These are phyloP conservation scores for Phylloporus arenicola DNA, from an alignment of 768 basidiomycete species.

Conservation along the genomic window DNA sequence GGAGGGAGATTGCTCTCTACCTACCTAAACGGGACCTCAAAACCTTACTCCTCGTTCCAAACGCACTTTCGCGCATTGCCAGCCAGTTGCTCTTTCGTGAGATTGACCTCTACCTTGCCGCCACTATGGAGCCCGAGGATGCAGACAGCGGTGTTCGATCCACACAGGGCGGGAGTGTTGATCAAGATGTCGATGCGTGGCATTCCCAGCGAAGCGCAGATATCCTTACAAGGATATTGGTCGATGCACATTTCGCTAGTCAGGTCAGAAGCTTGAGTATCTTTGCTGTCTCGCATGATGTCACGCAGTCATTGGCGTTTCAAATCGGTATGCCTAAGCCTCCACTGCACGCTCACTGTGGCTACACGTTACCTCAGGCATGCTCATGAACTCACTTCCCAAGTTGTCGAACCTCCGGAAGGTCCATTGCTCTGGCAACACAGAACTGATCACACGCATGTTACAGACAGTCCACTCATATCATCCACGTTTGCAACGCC, in stretches of 20 bases:
- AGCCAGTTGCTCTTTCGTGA: constrained; percentile 61
- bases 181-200: constrained; percentile 39
- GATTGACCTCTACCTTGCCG: constrained; percentile 58
- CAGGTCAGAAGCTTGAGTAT: constrained; percentile 55
- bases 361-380: constrained; percentile 36
- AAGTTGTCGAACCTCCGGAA: constrained; percentile 55
- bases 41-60: constrained; percentile 57
- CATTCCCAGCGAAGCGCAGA: constrained; percentile 62
- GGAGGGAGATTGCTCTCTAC: constrained; percentile 61
- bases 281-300: constrained; percentile 47
- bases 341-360: not conserved
- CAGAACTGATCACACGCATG: constrained; percentile 48
- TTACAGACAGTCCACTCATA: constrained; percentile 47
- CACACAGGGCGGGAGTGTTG: constrained; percentile 1
- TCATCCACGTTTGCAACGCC: constrained; percentile 48
- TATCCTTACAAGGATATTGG: constrained; percentile 61
- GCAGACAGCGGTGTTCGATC: constrained; percentile 14
- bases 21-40: constrained; percentile 63
- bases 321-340: constrained; percentile 46
- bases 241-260: constrained; percentile 53
- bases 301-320: constrained; percentile 51
- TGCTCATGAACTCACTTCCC: constrained; percentile 65
- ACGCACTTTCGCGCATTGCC: constrained; percentile 62
- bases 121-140: constrained; percentile 23
- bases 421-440: constrained; percentile 55